Evolutionary conservation across 768 basidiomycete genomes (phyloP), one percentile per base, ranked within the genome.

Genomic region (Mycena galopus): DNA sequence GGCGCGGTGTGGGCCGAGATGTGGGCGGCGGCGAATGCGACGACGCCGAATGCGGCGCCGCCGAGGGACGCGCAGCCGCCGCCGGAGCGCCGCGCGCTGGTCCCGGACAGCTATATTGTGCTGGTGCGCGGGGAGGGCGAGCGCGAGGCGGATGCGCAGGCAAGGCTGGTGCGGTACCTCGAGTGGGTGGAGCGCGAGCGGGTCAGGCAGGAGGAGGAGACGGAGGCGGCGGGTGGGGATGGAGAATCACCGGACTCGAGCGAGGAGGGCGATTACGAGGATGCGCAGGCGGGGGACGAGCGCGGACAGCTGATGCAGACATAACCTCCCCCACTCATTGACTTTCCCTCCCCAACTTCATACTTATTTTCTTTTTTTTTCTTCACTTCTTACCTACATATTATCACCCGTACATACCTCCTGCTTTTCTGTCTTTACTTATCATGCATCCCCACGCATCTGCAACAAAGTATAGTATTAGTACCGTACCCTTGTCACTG

Each of bases 71-170:
- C 57, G n/a, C n/a, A 21, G 11, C 39, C 56, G 0, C 58, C 29
- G 37, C 9, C n/a, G 37, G 73, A 71, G 23, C 39, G 69, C 10
- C 56, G 67, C 0, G 73, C 70, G 57, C 63, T 75, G 30, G 73
- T 72, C 50, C 73, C 73, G 23, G 73, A 68, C 27, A 71, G 70
- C 70, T 75, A 44, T n/a, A 39, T 75, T 8, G 73, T 72, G 51
- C 55, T 75, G 6, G 30, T 75, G 3, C 73, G 73, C 63, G 70
- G 56, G 37, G 73, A 75, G 27, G 73, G 73, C 27, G 73, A 75
- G 58, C 27, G 55, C n/a, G 69, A 71, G 65, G 69, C 25, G 35
- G 72, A 73, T 19, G 72, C 72, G 64, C 32, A 53, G 27, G 67
- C 23, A 57, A 12, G 72, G 35, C 39, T 73, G 29, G 56, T 53